These are phyloP conservation scores for Fusarium poae DNA, from an alignment of 2,329 filamentous ascomycete genomes.

Conservation along the genomic window DNA sequence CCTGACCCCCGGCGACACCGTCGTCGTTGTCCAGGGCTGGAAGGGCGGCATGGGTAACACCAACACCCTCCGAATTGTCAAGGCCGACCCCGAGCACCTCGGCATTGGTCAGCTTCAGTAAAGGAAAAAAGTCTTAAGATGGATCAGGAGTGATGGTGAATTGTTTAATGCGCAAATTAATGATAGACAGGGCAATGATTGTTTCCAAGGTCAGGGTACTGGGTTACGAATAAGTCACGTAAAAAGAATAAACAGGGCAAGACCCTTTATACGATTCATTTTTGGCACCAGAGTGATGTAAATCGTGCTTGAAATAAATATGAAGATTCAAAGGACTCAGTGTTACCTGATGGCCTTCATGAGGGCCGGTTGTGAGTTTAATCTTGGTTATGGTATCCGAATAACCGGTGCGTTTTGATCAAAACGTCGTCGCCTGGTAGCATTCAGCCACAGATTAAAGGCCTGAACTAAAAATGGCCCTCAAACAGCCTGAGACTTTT, in stretches of 20 bases:
- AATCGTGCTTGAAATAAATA: neutral
- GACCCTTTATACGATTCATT: constrained; percentile 20
- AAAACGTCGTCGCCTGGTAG: neutral
- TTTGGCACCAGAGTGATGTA: neutral
- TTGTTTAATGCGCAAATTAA: constrained; percentile 50
- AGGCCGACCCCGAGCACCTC: constrained; percentile 70
- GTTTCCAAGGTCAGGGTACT: constrained; percentile 47
- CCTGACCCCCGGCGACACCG: constrained; percentile 77
- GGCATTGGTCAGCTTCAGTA: constrained; percentile 63
- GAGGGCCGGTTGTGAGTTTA: neutral
- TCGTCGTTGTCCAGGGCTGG: constrained; percentile 91
- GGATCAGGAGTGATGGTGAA: constrained; percentile 28
- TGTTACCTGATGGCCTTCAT: neutral
- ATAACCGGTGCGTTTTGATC: neutral
- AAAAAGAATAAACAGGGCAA: constrained; percentile 40
- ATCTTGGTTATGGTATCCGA: too few species aligned
- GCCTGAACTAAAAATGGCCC: constrained; percentile 17
- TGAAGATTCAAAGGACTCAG: neutral
- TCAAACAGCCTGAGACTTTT: neutral
- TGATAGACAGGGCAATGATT: constrained; percentile 50
- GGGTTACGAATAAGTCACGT: constrained; percentile 46
- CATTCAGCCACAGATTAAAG: constrained; percentile 31
- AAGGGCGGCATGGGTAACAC: constrained; percentile 93
- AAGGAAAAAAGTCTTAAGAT: constrained; percentile 30
- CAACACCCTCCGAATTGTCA: constrained; percentile 79